Conservation (phyloP, 2,329 filamentous ascomycete species). For the Colletotrichum abscissum region DNA sequence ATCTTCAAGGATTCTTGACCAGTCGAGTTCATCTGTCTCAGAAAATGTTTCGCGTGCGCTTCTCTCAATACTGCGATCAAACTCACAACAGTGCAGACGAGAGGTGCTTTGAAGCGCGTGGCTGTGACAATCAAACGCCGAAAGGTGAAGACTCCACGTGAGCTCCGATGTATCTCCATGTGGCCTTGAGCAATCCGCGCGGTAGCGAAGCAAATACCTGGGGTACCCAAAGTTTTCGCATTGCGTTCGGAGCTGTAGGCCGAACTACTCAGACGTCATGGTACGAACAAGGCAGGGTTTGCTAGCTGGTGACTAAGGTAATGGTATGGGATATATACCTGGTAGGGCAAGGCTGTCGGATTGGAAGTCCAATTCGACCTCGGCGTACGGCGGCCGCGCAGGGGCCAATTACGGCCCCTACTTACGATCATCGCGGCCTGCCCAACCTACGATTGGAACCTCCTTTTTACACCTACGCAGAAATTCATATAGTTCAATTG, state of each 20-base stretch:
- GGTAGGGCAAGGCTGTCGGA: too few relatives aligned
- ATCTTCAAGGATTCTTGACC: neutral
- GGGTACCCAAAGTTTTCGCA: neutral
- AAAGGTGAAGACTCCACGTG: neutral
- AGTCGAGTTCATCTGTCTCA: neutral
- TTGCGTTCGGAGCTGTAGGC: neutral
- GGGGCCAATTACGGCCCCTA: too few relatives aligned
- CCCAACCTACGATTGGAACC: too few relatives aligned
- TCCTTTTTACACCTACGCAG: too few relatives aligned
- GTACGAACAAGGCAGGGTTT: neutral
- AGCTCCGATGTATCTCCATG: neutral
- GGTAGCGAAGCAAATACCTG: neutral
- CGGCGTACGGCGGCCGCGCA: too few relatives aligned
- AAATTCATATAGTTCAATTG: too few relatives aligned
- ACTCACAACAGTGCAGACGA: too few relatives aligned
- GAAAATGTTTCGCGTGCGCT: neutral
- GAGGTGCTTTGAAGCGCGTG: neutral
- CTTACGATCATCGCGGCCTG: too few relatives aligned
- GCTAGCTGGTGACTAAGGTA: neutral
- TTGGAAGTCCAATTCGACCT: too few relatives aligned
- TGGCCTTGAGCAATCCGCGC: neutral
- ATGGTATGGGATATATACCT: neutral
- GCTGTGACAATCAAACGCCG: neutral
- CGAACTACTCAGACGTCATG: neutral
- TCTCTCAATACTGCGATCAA: neutral